phyloP scores from a whole-genome alignment of 257 asterid species.

The Solanum chaucha region DNA sequence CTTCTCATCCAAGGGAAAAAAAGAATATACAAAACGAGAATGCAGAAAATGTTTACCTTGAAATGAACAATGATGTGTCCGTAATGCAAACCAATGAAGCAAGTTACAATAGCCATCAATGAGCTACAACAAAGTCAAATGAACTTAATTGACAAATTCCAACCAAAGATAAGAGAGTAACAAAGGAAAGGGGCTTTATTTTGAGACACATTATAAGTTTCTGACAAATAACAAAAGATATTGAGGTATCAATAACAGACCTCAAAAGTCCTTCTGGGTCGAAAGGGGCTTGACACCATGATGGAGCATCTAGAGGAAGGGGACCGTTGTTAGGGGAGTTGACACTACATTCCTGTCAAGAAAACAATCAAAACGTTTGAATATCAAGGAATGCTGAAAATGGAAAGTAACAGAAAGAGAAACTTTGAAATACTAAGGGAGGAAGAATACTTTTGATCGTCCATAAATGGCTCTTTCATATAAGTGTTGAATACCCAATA shows the following conservation, averaged over 20 bases:
- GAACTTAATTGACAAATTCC: conserved; percentile 6
- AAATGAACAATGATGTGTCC: conserved; percentile 58
- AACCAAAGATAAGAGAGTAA: not conserved
- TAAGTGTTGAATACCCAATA: conserved; percentile 51
- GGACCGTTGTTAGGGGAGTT: conserved; percentile 74
- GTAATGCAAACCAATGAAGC: conserved; percentile 53
- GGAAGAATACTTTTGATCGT: conserved; percentile 29
- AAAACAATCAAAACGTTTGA: conserved; percentile 7
- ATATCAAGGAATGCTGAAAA: not conserved
- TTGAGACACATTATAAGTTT: not conserved
- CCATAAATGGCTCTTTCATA: conserved; percentile 48
- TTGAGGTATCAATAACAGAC: conserved; percentile 20
- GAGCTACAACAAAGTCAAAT: conserved; percentile 34
- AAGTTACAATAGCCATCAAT: conserved; percentile 52
- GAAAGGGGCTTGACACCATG: conserved; percentile 73
- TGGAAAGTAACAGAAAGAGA: not conserved
- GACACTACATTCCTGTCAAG: conserved; percentile 50
- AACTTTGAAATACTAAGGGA: not conserved
- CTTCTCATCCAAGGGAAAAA: not conserved
- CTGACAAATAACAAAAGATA: not conserved
- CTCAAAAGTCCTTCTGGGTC: conserved; percentile 75
- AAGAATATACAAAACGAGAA: not conserved
- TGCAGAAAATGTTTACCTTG: conserved; percentile 27
- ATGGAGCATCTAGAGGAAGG: conserved; percentile 57
- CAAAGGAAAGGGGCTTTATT: not conserved